Percentiles rank a stretch among this genome's conserved stretches.
These are phyloP conservation scores for Aureobasidium uvarum DNA, from an alignment of 2,329 filamentous ascomycete genomes.

Conservation along the genomic window DNA sequence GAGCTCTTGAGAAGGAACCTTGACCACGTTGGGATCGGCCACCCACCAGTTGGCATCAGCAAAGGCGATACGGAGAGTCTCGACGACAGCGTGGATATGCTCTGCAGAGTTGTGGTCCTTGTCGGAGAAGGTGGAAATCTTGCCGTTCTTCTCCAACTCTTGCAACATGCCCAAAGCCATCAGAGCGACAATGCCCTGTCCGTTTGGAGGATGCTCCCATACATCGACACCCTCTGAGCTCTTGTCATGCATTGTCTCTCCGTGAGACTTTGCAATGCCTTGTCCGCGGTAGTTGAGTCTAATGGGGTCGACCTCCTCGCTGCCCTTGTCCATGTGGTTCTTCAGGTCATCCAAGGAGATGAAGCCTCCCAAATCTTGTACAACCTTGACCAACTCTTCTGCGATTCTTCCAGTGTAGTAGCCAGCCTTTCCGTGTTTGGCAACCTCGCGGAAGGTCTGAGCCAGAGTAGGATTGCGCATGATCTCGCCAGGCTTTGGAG, in stretches of 20 bases:
- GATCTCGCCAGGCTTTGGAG: conserved; percentile 78
- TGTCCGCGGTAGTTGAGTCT: conserved; percentile 75
- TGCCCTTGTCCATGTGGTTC: conserved; percentile 69
- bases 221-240: conserved; percentile 65
- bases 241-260: conserved; percentile 45
- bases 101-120: conserved; percentile 77
- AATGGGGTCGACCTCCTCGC: conserved; percentile 80
- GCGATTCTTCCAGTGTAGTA: conserved; percentile 88
- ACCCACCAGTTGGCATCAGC: conserved; percentile 89
- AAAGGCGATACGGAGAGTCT: conserved; percentile 84
- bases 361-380: conserved; percentile 71
- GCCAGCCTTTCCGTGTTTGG: conserved; percentile 76
- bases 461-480: conserved; percentile 83
- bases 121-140: conserved; percentile 67
- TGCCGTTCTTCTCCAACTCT: conserved; percentile 71
- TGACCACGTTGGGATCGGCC: conserved; percentile 70
- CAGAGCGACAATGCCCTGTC: conserved; percentile 90
- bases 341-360: conserved; percentile 77
- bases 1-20: conserved; percentile 68
- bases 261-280: conserved; percentile 51
- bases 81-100: conserved; percentile 77
- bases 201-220: conserved; percentile 97
- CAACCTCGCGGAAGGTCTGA: conserved; percentile 75
- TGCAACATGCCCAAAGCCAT: conserved; percentile 93
- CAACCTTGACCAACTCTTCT: conserved; percentile 74